Evolutionary conservation across 2,329 filamentous ascomycete species (phyloP).

Genomic region (Akanthomyces dipterigenus): DNA sequence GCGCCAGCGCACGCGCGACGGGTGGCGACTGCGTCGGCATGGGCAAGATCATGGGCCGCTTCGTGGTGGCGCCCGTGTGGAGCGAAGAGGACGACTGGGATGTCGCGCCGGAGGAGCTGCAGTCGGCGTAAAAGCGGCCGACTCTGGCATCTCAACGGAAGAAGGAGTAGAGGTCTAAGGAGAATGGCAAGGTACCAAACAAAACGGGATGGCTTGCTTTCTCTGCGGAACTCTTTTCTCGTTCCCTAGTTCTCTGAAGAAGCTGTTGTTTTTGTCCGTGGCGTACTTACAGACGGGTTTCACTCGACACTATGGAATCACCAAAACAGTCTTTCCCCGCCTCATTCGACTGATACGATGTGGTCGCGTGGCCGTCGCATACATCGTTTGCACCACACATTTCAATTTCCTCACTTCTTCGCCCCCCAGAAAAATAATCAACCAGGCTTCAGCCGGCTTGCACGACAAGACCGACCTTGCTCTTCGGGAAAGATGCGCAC

Average conservation of each 20-base stretch:
- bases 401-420: background rate
- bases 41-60: constrained; percentile 57
- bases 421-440: background rate
- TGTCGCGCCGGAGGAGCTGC: constrained; percentile 30
- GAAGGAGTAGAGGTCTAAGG: background rate
- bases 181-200: background rate
- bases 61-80: constrained; percentile 53
- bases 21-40: constrained; percentile 50
- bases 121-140: background rate
- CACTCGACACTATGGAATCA: background rate
- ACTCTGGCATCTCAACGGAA: too few relatives aligned
- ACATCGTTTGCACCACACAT: background rate
- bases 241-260: background rate
- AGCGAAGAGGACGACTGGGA: constrained; percentile 52
- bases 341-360: background rate
- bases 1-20: constrained; percentile 13
- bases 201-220: background rate
- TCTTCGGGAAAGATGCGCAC: background rate
- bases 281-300: background rate
- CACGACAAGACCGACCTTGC: background rate
- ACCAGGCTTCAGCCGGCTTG: constrained; percentile 1
- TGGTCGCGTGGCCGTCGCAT: background rate
- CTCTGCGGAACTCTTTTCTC: too few relatives aligned
- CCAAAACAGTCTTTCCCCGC: background rate
- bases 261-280: background rate